Evolutionary conservation across 306 rosid species (phyloP).

Genomic region (Begonia loranthoides): DNA sequence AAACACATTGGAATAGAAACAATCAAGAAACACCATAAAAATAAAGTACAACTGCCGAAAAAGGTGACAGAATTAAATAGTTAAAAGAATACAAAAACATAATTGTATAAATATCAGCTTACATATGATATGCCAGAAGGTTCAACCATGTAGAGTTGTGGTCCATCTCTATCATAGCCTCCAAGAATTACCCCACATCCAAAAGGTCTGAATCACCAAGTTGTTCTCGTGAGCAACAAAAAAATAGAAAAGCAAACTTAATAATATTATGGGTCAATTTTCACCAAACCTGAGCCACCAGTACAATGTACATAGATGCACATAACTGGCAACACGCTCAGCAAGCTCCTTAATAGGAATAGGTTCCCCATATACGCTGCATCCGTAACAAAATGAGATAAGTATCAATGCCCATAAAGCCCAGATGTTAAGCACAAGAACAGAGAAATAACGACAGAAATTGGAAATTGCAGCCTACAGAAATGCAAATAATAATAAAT

Average conservation of each 20-base stretch:
- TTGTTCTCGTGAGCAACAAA: slow-evolving; percentile 9
- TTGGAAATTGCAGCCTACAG: too few relatives aligned
- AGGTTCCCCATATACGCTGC: slow-evolving; percentile 73
- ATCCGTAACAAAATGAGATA: slow-evolving; percentile 14
- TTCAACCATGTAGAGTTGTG: slow-evolving; percentile 92
- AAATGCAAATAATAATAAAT: too few relatives aligned
- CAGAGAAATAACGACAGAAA: too few relatives aligned
- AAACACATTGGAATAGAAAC: slow-evolving; percentile 15
- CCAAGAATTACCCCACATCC: slow-evolving; percentile 97
- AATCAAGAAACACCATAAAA: neutral
- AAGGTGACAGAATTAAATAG: neutral
- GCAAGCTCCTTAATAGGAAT: slow-evolving; percentile 95
- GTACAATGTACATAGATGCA: slow-evolving; percentile 89
- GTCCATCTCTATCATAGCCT: slow-evolving; percentile 98
- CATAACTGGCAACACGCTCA: slow-evolving; percentile 93
- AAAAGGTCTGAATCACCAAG: slow-evolving; percentile 63
- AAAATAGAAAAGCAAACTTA: slow-evolving; percentile 10
- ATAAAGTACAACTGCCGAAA: neutral
- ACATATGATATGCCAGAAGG: slow-evolving; percentile 95
- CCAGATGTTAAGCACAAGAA: too few relatives aligned
- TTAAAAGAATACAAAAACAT: slow-evolving; percentile 3
- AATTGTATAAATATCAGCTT: slow-evolving; percentile 18
- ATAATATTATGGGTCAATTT: slow-evolving; percentile 4
- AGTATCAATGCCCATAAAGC: slow-evolving; percentile 1
- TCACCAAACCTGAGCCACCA: slow-evolving; percentile 92